A percentile compares a stretch with the other conserved stretches of the same genome.
Evolutionary conservation across 148 eudicot genomes (phyloP).

Genomic region (Rhododendron mucronatum): DNA sequence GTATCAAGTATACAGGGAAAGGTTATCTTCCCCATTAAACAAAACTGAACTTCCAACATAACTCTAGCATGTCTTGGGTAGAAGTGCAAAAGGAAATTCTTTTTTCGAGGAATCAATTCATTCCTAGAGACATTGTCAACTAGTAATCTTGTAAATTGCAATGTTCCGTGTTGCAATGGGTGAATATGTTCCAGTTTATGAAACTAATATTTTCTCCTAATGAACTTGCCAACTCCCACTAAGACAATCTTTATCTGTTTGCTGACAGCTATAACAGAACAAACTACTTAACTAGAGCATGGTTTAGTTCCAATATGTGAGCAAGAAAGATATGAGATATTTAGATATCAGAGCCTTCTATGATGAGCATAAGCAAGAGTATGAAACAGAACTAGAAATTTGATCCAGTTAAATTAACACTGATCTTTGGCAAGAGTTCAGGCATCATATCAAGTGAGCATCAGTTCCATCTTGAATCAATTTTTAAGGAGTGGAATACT

Average conservation of each 20-base stretch:
- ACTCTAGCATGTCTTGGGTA: neutral
- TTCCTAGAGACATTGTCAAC: neutral
- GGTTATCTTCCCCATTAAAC: neutral
- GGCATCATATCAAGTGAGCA: neutral
- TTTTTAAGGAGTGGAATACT: neutral
- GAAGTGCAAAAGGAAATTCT: neutral
- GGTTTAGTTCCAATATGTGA: neutral
- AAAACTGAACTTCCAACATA: neutral
- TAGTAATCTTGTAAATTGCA: neutral
- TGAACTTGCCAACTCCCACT: neutral
- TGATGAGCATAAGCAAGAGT: neutral
- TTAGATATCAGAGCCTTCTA: neutral
- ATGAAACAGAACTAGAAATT: neutral
- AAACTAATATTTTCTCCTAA: neutral
- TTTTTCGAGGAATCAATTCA: neutral
- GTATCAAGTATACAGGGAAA: neutral
- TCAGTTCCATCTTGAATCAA: neutral
- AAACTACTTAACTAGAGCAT: slow-evolving; percentile 1
- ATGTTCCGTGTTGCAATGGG: neutral
- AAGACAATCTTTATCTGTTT: neutral
- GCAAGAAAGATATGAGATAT: neutral
- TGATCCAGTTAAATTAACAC: neutral
- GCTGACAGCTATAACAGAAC: neutral
- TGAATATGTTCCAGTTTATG: neutral
- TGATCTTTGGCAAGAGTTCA: neutral